Percentiles rank a stretch among this genome's conserved stretches.
These are phyloP conservation scores for Chaetomiaceae sp. DNA, from an alignment of 2,329 filamentous ascomycete genomes.

Conservation along the genomic window DNA sequence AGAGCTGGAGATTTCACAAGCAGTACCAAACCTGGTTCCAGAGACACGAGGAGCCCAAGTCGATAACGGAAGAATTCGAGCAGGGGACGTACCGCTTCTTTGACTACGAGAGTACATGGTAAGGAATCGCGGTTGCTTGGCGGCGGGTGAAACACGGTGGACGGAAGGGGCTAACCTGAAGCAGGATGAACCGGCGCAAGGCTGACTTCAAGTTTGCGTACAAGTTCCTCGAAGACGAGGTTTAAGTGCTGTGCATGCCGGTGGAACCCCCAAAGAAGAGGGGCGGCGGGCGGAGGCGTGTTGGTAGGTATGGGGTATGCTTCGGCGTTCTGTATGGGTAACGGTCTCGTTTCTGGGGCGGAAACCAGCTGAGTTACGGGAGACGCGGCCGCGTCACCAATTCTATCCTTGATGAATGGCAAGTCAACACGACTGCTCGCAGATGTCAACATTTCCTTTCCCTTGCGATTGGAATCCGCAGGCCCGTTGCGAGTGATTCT, in stretches of 20 bases:
- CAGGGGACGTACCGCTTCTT: conserved; percentile 99
- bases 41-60: conserved; percentile 95
- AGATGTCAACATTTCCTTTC: not conserved
- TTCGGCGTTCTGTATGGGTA: conserved; percentile 9
- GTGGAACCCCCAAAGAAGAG: not conserved
- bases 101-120: conserved; percentile 99
- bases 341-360: not conserved
- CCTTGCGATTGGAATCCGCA: not conserved
- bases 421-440: not conserved
- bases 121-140: conserved; percentile 38
- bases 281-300: not conserved
- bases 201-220: conserved; percentile 98
- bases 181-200: conserved; percentile 97
- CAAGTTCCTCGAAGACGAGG: conserved; percentile 94
- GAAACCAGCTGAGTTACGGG: not conserved
- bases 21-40: conserved; percentile 99
- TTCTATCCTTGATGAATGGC: conserved; percentile 1
- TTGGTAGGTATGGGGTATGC: conserved; percentile 1
- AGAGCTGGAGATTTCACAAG: conserved; percentile 99
- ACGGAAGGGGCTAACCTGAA: conserved; percentile 10
- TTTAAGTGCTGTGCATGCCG: conserved; percentile 34
- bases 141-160: not conserved
- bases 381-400: conserved; percentile 1
- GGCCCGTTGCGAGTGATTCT: not conserved
- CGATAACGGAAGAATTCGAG: conserved; percentile 97